Base-by-base conservation (phyloP, 2,329 filamentous ascomycete genomes). In the Apiospora sp. region DNA sequence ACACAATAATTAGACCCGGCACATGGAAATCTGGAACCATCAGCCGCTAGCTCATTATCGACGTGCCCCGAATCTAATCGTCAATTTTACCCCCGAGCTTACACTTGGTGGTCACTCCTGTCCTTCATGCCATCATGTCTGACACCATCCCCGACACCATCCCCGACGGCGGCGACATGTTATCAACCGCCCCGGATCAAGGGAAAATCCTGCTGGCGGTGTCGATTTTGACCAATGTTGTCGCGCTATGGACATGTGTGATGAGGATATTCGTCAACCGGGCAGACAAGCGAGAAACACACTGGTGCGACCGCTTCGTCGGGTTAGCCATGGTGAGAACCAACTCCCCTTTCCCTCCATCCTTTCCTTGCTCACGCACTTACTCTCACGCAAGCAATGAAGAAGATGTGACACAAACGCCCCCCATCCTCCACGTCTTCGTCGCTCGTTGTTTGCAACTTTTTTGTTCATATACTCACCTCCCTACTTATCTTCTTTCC, bases 231-330 rank as follows among this genome's bases (percentile, higher is more conserved):
- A 82, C 82, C 37, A 77, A 76, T 1, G 75, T 76, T 67, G 73
- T 83, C 67, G 81, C 82, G 7, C 72, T 84, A 16, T 72, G 78
- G 22, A 82, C 81, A 2, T 81, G 81, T 54, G 73, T 80, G 68
- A 75, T 83, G 14, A 79, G 82, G 67, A 79, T 80, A 74, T 79
- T 75, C 70, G 76, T 80, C 30, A 78, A 79, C 30, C 74, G 72
- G 43, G 76, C 80, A 41, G 78, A 78, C 64, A 76, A 73, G 67
- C 78, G 76, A 49, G 74, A 74, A 4, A 69, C 82, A 3, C 34
- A 78, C 22, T 77, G 77, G 72, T 82, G 82, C 71, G 82, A 84
- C 76, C 82, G 82, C 71, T 77, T 78, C 43, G 77, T 81, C 13
- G 79, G 76, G 7, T 75, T 80, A 10, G 81, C 81, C 22, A 79